Evolutionary conservation across 169 alveolate genomes (phyloP), one percentile per base, ranked within the genome.

Genomic region (Eimeria maxima): DNA sequence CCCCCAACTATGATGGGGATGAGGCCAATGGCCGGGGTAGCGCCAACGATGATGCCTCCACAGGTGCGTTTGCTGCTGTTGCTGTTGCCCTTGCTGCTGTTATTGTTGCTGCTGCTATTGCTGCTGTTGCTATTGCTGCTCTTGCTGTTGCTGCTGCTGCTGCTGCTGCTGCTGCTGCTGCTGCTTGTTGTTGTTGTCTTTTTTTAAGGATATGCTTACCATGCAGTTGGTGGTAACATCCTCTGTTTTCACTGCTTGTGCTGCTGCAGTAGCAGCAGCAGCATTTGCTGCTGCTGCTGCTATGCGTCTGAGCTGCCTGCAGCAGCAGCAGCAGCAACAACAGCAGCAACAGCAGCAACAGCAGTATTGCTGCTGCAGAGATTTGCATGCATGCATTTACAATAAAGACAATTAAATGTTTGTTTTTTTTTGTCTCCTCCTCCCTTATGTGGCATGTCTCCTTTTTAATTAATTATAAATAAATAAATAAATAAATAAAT

Each of bases 301-400:
- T 50, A 11, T 5, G 11, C 11, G 76, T 22, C 76, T 67, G 76
- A 4, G n/a, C 44, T 67, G 14, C 45, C 88, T 24, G 60, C 63
- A 24, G 44, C 87, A 60, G 74, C 95, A 53, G 67, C 55, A 33
- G 33, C 60, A n/a, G 65, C 89, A 42, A 44, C 71, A 33, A 44
- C 89, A 42, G 27, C 33, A 53, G 94, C 94, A 87, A 47, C 90
- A 55, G 73, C 53, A 29, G 76, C 74, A 67, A 81, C 95, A 67
- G 74, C 71, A 42, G 65, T 53, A 74, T 80, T 65, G 29, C 55
- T 93, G 65, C 65, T 47, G 63, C 63, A 89, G 29, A 76, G 80
- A 22, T 80, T 95, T 88, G 93, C 38, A 55, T 69, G 88, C 29
- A 95, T 73, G 78, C 96, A 91, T 45, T 97, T 67, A 24, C 84